These are phyloP conservation scores for Chaetothyriales sp. DNA, from an alignment of 2,329 filamentous ascomycete species.

Conservation along the genomic window DNA sequence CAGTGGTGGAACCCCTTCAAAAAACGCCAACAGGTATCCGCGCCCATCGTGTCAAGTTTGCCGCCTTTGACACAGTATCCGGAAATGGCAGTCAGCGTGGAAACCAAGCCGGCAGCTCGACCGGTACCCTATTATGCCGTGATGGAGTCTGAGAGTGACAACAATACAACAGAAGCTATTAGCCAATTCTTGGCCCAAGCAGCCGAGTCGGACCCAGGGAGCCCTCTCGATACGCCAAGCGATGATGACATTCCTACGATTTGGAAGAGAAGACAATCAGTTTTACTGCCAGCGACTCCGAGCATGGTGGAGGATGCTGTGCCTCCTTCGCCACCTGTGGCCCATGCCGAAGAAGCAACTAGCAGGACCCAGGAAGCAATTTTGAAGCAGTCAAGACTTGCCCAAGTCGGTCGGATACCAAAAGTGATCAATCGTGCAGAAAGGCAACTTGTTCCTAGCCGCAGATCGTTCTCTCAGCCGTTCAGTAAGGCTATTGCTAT, in stretches of 20 bases:
- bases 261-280: neutral
- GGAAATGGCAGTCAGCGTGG: constrained; percentile 29
- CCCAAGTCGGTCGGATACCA: constrained; percentile 75
- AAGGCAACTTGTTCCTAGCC: constrained; percentile 51
- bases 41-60: constrained; percentile 2
- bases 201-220: constrained; percentile 9
- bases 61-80: constrained; percentile 18
- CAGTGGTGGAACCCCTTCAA: constrained; percentile 49
- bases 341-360: neutral
- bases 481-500: constrained; percentile 37
- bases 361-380: neutral
- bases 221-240: constrained; percentile 3
- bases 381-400: constrained; percentile 14
- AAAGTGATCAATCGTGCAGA: constrained; percentile 56
- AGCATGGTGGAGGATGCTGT: neutral
- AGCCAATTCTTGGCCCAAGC: constrained; percentile 34
- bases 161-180: constrained; percentile 31
- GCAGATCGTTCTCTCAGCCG: constrained; percentile 74
- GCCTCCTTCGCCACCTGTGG: neutral
- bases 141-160: constrained; percentile 33
- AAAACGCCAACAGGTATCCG: constrained; percentile 8
- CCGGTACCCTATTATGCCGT: constrained; percentile 46
- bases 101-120: constrained; percentile 26
- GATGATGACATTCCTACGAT: constrained; percentile 18
- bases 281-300: constrained; percentile 4